Base-by-base conservation (phyloP, 108 stramenopile genomes). In the Epipyxis sp. region DNA sequence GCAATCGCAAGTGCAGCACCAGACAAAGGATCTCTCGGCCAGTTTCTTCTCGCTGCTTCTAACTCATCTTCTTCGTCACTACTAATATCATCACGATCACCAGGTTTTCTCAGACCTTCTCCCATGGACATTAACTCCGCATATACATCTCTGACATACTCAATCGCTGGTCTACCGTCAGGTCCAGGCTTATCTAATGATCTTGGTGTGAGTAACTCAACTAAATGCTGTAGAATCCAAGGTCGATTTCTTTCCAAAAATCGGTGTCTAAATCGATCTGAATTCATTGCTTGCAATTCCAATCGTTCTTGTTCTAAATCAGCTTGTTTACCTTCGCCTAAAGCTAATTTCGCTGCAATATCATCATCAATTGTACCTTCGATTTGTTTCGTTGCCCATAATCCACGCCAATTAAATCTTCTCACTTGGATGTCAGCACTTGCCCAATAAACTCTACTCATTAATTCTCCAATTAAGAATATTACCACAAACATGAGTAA, bases 231-330 rank as follows among this genome's bases (percentile, higher is more conserved):
- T 50, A 94, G 59, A 13, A 94, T 80, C 93, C 93, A 94, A 10
- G 93, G 93, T 2, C 92, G 84, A 83, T 94, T 94, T 59, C 91
- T 89, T 62, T 93, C 92, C 16, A 94, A 68, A 59, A 92, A 94
- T 25, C 91, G 89, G 45, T 91, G 91, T 6, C 92, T 77, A 72
- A 94, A 93, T 1, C 89, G 76, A 76, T 92, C 92, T 58, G 87
- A 89, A 78, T 94, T 93, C 79, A 94, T 74, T 1, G 91, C 92
- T 57, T 81, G 78, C 0, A 92, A 84, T 77, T 94, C 93, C 35
- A 90, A 82, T 27, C 91, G 83, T 81, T 94, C 93, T 79, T 90
- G 87, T 80, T 92, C 92, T 0, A 90, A 77, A 67, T 90, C 91
- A 58, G 81, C 90, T 82, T 91, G 91, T 32, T 88, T 80, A 16